Percentiles rank a stretch among this genome's conserved stretches.
phyloP scores from a whole-genome alignment of 1,284 basidiomycete species.

The Porphyrellus sp. region DNA sequence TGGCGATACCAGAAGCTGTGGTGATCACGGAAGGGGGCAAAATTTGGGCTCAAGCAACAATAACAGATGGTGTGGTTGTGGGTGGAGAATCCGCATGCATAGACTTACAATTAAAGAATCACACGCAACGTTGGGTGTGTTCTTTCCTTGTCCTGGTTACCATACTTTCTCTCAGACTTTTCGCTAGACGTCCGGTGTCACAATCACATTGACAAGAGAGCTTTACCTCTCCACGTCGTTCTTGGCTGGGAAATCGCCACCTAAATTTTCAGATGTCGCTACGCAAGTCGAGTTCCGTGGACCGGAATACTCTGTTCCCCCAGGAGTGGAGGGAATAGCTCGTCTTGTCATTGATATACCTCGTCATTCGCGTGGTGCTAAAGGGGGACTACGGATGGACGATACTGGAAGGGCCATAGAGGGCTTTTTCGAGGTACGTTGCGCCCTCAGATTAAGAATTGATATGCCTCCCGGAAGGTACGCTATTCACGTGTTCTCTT shows the following conservation, averaged over 20 bases:
- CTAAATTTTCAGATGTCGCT: constrained; percentile 61
- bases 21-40: constrained; percentile 72
- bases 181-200: constrained; percentile 61
- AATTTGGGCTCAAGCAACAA: constrained; percentile 66
- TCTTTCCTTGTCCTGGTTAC: neutral
- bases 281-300: constrained; percentile 65
- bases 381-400: constrained; percentile 45
- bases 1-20: constrained; percentile 50
- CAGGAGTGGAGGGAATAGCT: constrained; percentile 71
- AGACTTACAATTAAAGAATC: constrained; percentile 74
- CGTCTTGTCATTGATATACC: constrained; percentile 74
- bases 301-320: constrained; percentile 65
- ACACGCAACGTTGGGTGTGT: constrained; percentile 68
- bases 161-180: constrained; percentile 2
- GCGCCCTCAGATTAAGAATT: constrained; percentile 24
- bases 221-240: constrained; percentile 51
- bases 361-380: constrained; percentile 54
- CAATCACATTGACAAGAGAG: constrained; percentile 54
- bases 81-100: constrained; percentile 67
- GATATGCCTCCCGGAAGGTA: constrained; percentile 32
- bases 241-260: constrained; percentile 41
- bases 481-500: constrained; percentile 7
- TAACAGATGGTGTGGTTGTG: constrained; percentile 60
- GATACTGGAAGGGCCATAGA: constrained; percentile 42
- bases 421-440: constrained; percentile 59